Evolutionary conservation across 148 eudicot genomes (phyloP).

Genomic region (Amaranthus palmeri): DNA sequence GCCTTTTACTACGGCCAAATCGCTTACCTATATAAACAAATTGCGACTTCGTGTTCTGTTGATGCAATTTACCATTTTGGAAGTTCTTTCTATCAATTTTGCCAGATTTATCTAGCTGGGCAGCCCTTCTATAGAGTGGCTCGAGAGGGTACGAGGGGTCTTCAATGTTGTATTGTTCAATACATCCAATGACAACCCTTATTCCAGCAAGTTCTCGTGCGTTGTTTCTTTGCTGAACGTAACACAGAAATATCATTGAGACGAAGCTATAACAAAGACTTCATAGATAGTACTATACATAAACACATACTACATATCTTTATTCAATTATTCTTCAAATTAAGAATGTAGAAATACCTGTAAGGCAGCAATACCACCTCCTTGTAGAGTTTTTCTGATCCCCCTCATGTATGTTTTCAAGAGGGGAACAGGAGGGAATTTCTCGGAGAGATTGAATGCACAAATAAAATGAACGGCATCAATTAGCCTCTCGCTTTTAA

Average conservation of each 20-base stretch:
- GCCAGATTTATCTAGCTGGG: constrained; percentile 47
- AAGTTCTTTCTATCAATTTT: constrained; percentile 35
- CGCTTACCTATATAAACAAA: not conserved
- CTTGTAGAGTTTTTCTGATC: constrained; percentile 53
- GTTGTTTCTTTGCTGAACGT: constrained; percentile 38
- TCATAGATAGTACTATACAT: not conserved
- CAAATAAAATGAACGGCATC: constrained; percentile 58
- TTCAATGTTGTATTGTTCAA: constrained; percentile 43
- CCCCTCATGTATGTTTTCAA: constrained; percentile 50
- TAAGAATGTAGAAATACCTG: constrained; percentile 29
- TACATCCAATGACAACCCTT: constrained; percentile 36
- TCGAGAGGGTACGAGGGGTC: constrained; percentile 44
- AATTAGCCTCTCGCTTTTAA: constrained; percentile 35
- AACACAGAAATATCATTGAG: not conserved
- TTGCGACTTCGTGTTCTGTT: constrained; percentile 21
- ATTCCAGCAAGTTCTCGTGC: constrained; percentile 53
- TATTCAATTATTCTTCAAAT: not conserved
- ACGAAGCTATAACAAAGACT: not conserved
- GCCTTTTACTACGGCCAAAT: constrained; percentile 24
- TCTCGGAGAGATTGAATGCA: constrained; percentile 44
- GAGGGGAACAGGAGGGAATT: constrained; percentile 44
- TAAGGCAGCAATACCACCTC: constrained; percentile 36
- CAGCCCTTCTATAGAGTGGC: constrained; percentile 47
- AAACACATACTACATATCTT: not conserved
- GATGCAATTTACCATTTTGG: constrained; percentile 23